Evolutionary conservation across 2,329 filamentous ascomycete genomes (phyloP).

Genomic region (Colletotrichum lupini): DNA sequence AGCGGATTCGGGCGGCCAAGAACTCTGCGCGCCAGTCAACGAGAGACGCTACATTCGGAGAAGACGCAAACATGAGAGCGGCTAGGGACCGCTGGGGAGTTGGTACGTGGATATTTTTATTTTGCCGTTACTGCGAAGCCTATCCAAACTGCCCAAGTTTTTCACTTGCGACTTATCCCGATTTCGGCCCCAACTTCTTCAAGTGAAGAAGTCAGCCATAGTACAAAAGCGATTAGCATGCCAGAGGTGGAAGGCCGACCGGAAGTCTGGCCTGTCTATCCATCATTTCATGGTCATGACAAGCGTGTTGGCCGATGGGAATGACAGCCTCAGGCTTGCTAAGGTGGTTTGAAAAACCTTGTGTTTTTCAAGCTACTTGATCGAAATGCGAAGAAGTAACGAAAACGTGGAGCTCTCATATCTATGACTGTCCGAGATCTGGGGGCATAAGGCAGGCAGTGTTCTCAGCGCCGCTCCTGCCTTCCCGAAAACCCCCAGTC

Average conservation of each 20-base stretch:
- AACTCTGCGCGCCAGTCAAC: slow-evolving; percentile 1
- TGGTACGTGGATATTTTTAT: slow-evolving; percentile 4
- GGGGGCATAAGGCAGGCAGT: neutral
- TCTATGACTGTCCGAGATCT: neutral
- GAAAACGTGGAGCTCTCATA: neutral
- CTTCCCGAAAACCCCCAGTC: neutral
- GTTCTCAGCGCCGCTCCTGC: neutral
- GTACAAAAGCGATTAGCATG: neutral
- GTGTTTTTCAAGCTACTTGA: neutral
- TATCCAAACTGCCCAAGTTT: neutral
- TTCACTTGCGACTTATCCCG: neutral
- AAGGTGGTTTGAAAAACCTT: neutral
- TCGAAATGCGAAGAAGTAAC: neutral
- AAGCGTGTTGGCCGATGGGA: neutral
- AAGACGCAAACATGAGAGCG: slow-evolving; percentile 1
- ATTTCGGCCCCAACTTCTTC: neutral
- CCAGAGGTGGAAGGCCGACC: neutral
- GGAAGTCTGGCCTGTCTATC: neutral
- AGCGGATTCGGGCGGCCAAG: slow-evolving; percentile 5
- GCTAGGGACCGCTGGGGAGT: slow-evolving; percentile 12
- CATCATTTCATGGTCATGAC: neutral
- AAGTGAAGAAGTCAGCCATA: neutral
- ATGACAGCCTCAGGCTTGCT: neutral
- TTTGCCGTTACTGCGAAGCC: neutral
- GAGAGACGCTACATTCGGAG: slow-evolving; percentile 6